Evolutionary conservation across 306 rosid genomes (phyloP), one percentile per base, ranked within the genome.

Genomic region (Pyrus communis): DNA sequence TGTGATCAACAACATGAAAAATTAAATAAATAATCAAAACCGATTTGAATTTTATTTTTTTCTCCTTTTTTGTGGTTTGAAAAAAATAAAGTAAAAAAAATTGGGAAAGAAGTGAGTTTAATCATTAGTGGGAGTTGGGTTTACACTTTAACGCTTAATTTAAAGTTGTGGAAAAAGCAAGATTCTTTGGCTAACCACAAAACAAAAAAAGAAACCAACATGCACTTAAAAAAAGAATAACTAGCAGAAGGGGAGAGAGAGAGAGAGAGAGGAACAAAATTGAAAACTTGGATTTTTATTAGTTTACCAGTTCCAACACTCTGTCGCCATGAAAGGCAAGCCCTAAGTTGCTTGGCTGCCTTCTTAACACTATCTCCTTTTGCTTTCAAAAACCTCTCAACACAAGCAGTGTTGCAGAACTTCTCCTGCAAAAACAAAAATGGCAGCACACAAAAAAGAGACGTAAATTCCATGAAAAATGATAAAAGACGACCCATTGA

Each of bases 261-360:
- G 79, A 42, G 46, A 6, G 40, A 35, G 40, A 27, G 51, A 22
- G 40, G 73, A 33, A 52, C 68, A 25, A 62, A 80, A 81, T 23
- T 4, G 14, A 60, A 60, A 57, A 57, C 62, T 12, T 25, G 15
- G 33, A 15, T 15, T 49, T 49, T 17, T 49, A 5, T 18, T 35
- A 35, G 42, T 7, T 1, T 83, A 96, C 99, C 98, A 63, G 85
- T 91, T 72, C 92, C 96, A 15, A 88, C 77, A 73, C 12, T 91
- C 25, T 92, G 93, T 87, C 99, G 93, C 99, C 99, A 96, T 73
- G 97, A 88, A 86, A 96, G 96, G 62, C 98, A 96, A 67, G 98
- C 87, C 71, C 92, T 87, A 23, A 96, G 90, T 77, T 87, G 89
- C 90, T 92, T 96, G 4, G 90, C 93, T 42, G 98, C 93, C 81